Evolutionary conservation across 2,329 filamentous ascomycete species (phyloP), one percentile per base, ranked within the genome.

Genomic region (Apiospora saccharicola): DNA sequence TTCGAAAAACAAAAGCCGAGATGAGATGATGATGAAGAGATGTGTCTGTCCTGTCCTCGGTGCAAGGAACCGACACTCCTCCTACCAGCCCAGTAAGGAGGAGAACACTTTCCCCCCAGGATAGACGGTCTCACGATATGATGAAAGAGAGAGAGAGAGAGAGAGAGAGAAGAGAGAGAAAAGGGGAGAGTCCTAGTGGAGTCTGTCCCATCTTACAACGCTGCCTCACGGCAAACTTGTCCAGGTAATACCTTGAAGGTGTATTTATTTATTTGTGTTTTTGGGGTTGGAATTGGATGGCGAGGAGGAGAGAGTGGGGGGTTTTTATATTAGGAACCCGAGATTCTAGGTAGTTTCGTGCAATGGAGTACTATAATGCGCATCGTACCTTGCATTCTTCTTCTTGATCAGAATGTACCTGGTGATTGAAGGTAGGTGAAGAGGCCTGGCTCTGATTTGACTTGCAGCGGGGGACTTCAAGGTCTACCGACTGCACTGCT

Each of bases 191-290:
- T 41, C 14, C 41, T 30, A 34, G 46, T 26, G 70, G 44, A 46
- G 30, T 46, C 30, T 43, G 16, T 57, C 49, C 49, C 67, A 51
- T 70, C 70, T 49, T 75, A 75, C 70, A 75, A 73, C 61, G 73
- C 70, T 75, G 74, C 74, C 74, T 75, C 74, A 70, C 74, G 74
- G 74, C 74, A 74, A 74, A 34, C 67, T 70, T 73, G 70, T 73
- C 46, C 46, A 71, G 69, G 51, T 71, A 67, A 67, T 71, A 67
- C 61, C 57, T 64, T 64, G 34, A 37, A 34, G 57, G 57, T 41
- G 57, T 41, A 41, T n/a, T 64, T 41, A 19, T 57, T 57, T 19
- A 6, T 22, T 61, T 41, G 37, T 22, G 7, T 37, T n/a, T 64
- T 37, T 30, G 53, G 53, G 37, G n/a, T 64, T 13, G 19, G 34